Conservation (phyloP, 2,329 filamentous ascomycete species). For the Fusarium tuaranense region DNA sequence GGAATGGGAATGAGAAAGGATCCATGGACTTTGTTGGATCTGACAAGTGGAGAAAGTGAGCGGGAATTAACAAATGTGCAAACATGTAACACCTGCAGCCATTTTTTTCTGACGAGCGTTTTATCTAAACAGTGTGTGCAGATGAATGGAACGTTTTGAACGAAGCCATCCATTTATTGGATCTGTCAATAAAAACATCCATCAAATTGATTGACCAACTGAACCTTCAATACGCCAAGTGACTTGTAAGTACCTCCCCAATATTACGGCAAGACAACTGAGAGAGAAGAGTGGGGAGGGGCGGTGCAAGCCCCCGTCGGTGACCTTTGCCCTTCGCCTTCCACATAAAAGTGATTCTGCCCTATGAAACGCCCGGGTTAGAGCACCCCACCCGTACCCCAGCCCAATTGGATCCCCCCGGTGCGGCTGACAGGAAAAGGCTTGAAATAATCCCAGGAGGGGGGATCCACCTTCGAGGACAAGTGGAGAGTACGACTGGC, state of each 20-base stretch:
- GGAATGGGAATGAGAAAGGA: not conserved
- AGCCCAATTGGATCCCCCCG: conserved; percentile 19
- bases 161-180: not conserved
- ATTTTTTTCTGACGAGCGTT: not conserved
- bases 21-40: not conserved
- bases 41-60: not conserved
- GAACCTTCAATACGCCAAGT: not conserved
- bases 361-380: conserved; percentile 33
- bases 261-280: conserved; percentile 5
- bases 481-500: not conserved
- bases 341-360: conserved; percentile 19
- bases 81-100: not conserved
- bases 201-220: not conserved
- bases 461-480: not conserved
- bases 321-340: not conserved
- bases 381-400: conserved; percentile 9
- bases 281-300: conserved; percentile 11
- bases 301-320: conserved; percentile 22
- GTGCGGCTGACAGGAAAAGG: conserved; percentile 34
- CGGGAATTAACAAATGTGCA: not conserved
- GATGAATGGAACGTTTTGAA: not conserved
- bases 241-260: not conserved
- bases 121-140: not conserved
- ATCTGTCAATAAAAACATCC: not conserved
- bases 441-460: not conserved